A percentile compares a stretch with the other conserved stretches of the same genome.
Evolutionary conservation across 768 basidiomycete species (phyloP).

Genomic region (Termitomyces sp.): DNA sequence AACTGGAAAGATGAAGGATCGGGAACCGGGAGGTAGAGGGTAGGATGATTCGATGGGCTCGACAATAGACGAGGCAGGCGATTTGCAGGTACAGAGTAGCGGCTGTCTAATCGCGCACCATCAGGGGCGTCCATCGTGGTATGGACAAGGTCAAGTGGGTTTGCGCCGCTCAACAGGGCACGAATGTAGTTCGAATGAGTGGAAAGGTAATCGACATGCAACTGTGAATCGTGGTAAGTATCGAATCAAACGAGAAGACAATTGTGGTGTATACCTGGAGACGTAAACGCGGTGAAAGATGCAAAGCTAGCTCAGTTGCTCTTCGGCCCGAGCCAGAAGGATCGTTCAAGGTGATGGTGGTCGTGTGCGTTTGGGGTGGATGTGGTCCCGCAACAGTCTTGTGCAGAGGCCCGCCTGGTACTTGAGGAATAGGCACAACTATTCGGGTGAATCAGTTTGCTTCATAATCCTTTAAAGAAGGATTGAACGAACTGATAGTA

Average conservation of each 20-base stretch:
- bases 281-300: slow-evolving; percentile 52
- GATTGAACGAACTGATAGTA: slow-evolving; percentile 55
- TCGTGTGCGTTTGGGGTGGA: slow-evolving; percentile 26
- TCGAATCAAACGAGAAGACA: not conserved
- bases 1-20: slow-evolving; percentile 69
- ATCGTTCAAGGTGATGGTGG: slow-evolving; percentile 32
- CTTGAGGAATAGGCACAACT: slow-evolving; percentile 53
- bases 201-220: slow-evolving; percentile 81
- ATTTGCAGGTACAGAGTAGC: slow-evolving; percentile 41
- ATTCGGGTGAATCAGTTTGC: slow-evolving; percentile 6
- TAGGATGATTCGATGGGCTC: slow-evolving; percentile 61
- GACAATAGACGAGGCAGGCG: slow-evolving; percentile 68
- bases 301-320: slow-evolving; percentile 47
- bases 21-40: slow-evolving; percentile 71
- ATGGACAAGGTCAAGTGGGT: slow-evolving; percentile 55
- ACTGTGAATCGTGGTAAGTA: slow-evolving; percentile 32
- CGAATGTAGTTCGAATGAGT: slow-evolving; percentile 76
- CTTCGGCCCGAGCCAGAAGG: slow-evolving; percentile 42
- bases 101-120: slow-evolving; percentile 19
- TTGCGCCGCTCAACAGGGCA: slow-evolving; percentile 65
- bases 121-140: slow-evolving; percentile 25
- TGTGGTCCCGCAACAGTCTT: slow-evolving; percentile 22
- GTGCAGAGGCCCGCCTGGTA: slow-evolving; percentile 29
- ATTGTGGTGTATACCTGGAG: slow-evolving; percentile 49
- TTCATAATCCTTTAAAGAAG: not conserved